Percentiles rank a stretch among this genome's conserved stretches.
phyloP scores from a whole-genome alignment of 2,329 filamentous ascomycete genomes.

The Claviceps sp. region DNA sequence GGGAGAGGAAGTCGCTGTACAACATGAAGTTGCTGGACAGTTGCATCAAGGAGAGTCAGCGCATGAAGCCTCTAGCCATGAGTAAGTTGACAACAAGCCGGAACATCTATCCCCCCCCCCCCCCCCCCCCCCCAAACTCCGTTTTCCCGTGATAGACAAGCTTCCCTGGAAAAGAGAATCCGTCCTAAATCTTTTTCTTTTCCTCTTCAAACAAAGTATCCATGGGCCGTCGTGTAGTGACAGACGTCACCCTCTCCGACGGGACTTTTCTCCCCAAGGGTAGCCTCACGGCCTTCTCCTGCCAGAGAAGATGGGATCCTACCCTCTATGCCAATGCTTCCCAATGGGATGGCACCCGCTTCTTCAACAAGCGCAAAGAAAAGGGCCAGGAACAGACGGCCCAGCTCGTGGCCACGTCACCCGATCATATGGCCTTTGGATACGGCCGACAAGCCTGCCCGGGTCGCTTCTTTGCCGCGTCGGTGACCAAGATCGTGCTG shows the following conservation, averaged over 20 bases:
- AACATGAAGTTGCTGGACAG: conserved; percentile 31
- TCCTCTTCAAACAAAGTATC: neutral
- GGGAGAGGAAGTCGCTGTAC: conserved; percentile 7
- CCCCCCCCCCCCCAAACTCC: too few relatives aligned
- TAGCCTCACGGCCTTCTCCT: neutral
- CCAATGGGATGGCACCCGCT: conserved; percentile 33
- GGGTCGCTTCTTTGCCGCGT: conserved; percentile 39
- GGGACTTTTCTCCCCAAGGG: conserved; percentile 5
- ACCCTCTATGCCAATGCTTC: conserved; percentile 3
- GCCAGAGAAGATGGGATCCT: conserved; percentile 1
- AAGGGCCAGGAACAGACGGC: conserved; percentile 13
- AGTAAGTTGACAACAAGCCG: neutral
- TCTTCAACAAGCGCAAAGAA: conserved; percentile 24
- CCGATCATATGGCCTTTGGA: conserved; percentile 36
- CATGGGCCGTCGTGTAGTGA: conserved; percentile 1
- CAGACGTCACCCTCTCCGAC: conserved; percentile 6
- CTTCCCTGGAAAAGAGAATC: neutral
- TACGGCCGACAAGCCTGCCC: conserved; percentile 40
- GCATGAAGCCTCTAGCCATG: conserved; percentile 26
- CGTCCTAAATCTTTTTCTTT: neutral
- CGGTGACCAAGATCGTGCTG: conserved; percentile 38
- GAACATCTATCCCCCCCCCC: too few relatives aligned
- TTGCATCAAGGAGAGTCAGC: conserved; percentile 33
- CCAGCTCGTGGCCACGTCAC: conserved; percentile 35
- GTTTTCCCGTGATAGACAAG: neutral